Evolutionary conservation across 129 eudicot genomes (phyloP).

Genomic region (Flaveria ramosissima): DNA sequence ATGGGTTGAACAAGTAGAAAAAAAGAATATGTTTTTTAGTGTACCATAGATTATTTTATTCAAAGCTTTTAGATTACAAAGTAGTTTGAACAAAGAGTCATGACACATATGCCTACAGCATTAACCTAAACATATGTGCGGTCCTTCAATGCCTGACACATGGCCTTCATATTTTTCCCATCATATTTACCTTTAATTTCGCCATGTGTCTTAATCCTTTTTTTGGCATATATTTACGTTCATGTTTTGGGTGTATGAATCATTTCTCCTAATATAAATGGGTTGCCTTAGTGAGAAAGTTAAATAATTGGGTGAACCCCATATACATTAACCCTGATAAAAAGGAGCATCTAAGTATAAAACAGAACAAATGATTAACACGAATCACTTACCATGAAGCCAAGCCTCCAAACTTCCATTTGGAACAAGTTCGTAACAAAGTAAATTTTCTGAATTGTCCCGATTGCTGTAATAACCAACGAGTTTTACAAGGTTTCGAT

Average conservation of each 20-base stretch:
- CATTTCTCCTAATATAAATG: background rate
- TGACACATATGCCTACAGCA: background rate
- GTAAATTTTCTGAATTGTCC: constrained; percentile 80
- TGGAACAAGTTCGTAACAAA: constrained; percentile 94
- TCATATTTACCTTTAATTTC: background rate
- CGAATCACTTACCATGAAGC: constrained; percentile 73
- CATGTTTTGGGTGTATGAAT: background rate
- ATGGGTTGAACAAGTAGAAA: background rate
- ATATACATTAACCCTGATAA: constrained; percentile 4
- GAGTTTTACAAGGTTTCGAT: constrained; percentile 95
- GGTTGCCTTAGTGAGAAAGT: background rate
- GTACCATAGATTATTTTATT: background rate
- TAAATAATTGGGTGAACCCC: background rate
- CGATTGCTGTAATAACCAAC: constrained; percentile 90
- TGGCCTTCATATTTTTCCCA: background rate
- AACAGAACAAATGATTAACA: background rate
- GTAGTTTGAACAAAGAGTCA: constrained; percentile 10
- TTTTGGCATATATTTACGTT: background rate
- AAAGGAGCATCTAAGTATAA: background rate
- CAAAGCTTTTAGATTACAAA: background rate
- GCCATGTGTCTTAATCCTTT: background rate
- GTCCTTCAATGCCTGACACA: background rate
- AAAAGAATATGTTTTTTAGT: background rate
- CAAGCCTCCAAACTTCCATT: constrained; percentile 96
- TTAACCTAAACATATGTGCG: background rate